Percentiles rank a stretch among this genome's conserved stretches.
These are phyloP conservation scores for Cotoneaster glaucophyllus DNA, from an alignment of 306 rosid genomes.

Conservation along the genomic window DNA sequence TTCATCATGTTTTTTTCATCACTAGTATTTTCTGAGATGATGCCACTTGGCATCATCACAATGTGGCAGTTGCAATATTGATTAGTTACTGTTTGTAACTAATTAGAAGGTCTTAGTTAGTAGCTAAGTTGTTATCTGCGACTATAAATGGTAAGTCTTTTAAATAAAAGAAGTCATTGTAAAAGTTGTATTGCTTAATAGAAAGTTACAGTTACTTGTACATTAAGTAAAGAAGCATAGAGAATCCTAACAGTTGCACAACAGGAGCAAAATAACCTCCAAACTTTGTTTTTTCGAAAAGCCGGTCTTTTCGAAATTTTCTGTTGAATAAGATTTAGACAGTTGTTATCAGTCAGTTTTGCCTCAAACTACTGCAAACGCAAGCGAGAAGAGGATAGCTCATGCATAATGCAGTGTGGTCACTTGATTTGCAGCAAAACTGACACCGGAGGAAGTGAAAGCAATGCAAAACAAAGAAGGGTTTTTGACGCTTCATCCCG, in stretches of 20 bases:
- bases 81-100: too few relatives aligned
- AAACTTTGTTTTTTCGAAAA: slow-evolving; percentile 35
- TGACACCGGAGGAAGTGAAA: slow-evolving; percentile 39
- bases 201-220: too few relatives aligned
- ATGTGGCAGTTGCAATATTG: too few relatives aligned
- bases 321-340: slow-evolving; percentile 15
- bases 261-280: neutral
- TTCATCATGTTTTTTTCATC: too few relatives aligned
- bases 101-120: too few relatives aligned
- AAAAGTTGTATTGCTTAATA: too few relatives aligned
- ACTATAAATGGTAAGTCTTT: too few relatives aligned
- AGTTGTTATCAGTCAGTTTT: slow-evolving; percentile 49
- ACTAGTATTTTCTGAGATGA: too few relatives aligned
- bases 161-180: too few relatives aligned
- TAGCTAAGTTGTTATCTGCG: too few relatives aligned
- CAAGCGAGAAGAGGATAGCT: slow-evolving; percentile 14
- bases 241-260: neutral
- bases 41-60: too few relatives aligned
- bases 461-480: slow-evolving; percentile 35
- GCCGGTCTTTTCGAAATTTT: slow-evolving; percentile 8
- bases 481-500: slow-evolving; percentile 29
- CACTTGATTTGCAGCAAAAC: slow-evolving; percentile 54
- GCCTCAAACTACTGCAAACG: slow-evolving; percentile 27
- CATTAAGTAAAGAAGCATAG: too few relatives aligned
- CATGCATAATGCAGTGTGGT: slow-evolving; percentile 36